Base-by-base conservation (phyloP, 1,284 basidiomycete genomes). In the Farysia itapuensis region DNA sequence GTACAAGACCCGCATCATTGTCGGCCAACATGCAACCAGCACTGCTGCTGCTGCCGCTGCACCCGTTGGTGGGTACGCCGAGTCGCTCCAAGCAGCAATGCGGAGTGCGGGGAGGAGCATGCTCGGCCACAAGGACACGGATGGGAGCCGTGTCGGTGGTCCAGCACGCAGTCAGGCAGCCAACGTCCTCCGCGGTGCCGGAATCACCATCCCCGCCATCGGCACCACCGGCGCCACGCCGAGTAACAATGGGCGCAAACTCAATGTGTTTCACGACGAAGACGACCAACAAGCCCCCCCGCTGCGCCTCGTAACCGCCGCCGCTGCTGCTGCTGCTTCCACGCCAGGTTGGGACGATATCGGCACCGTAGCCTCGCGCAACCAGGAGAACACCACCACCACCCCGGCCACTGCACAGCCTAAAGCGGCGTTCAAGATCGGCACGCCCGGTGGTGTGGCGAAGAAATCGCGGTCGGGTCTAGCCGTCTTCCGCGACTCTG, bases 1-100 rank as follows among this genome's bases (percentile, higher is more conserved):
- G 30, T 97, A 93, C 77, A 85, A 89, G 60, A 86, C 87, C 53
- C 61, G 74, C 12, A 59, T 74, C 45, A 33, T 74, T n/a, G 36
- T 51, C 15, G 43, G 43, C n/a, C 59, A 44, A 11, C 43, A 41
- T 25, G 29, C 54, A 4, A 44, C 48, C 1, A 37, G 31, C 4
- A 39, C 39, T 33, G 29, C 43, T 4, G 43, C 44, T 4, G 15
- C 43, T 1, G 20, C 43, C 6, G 30, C 34, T 28, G 12, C 41
- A 20, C 21, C 41, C 15, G 24, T 43, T 21, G 26, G 38, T 28
- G 48, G 44, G 39, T 72, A 72, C 20, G 46, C 60, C 4, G 47
- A 58, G 16, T 70, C 69, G 0, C 65, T 75, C 21, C 43, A 53
- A 12, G 51, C 48, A 2, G 71, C 74, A 38, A 75, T 75, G 74